Percentiles rank a stretch among this genome's conserved stretches.
These are phyloP conservation scores for Aspergillus bertholletiae DNA, from an alignment of 495 filamentous ascomycete genomes.

Conservation along the genomic window DNA sequence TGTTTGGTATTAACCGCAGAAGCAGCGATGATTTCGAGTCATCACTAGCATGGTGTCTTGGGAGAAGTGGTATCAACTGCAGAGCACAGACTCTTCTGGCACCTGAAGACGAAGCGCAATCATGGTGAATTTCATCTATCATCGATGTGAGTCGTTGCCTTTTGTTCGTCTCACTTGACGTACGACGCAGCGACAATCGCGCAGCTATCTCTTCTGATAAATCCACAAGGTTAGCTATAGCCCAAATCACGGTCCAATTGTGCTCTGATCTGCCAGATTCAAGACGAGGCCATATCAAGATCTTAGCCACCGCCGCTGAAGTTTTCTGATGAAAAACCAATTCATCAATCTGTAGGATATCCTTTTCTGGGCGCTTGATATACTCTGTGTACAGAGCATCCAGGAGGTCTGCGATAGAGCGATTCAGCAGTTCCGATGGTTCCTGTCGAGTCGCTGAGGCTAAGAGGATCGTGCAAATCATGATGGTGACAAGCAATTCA, in stretches of 20 bases:
- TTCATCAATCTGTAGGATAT: slow-evolving; percentile 75
- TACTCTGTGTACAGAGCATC: slow-evolving; percentile 71
- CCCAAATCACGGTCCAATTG: slow-evolving; percentile 46
- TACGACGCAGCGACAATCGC: slow-evolving; percentile 8
- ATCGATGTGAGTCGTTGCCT: slow-evolving; percentile 55
- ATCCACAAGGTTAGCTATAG: slow-evolving; percentile 30
- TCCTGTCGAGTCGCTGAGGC: slow-evolving; percentile 21
- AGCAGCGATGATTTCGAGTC: slow-evolving; percentile 44
- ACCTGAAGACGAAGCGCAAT: slow-evolving; percentile 52
- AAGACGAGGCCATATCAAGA: slow-evolving; percentile 37
- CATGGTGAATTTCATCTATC: slow-evolving; percentile 59
- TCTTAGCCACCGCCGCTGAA: slow-evolving; percentile 6
- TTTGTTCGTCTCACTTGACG: slow-evolving; percentile 45
- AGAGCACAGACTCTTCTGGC: slow-evolving; percentile 62
- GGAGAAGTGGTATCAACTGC: slow-evolving; percentile 75
- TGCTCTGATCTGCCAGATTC: slow-evolving; percentile 43
- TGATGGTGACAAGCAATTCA: slow-evolving; percentile 69
- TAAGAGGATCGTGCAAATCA: slow-evolving; percentile 47
- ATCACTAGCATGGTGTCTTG: slow-evolving; percentile 33
- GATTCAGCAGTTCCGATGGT: slow-evolving; percentile 25
- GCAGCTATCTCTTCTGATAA: slow-evolving; percentile 24
- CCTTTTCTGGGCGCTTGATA: slow-evolving; percentile 61
- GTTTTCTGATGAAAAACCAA: slow-evolving; percentile 49
- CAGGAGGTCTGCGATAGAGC: slow-evolving; percentile 50
- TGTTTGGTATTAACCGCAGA: slow-evolving; percentile 43